phyloP scores from a whole-genome alignment of 441 rosid genomes.

The Melianthus villosus region DNA sequence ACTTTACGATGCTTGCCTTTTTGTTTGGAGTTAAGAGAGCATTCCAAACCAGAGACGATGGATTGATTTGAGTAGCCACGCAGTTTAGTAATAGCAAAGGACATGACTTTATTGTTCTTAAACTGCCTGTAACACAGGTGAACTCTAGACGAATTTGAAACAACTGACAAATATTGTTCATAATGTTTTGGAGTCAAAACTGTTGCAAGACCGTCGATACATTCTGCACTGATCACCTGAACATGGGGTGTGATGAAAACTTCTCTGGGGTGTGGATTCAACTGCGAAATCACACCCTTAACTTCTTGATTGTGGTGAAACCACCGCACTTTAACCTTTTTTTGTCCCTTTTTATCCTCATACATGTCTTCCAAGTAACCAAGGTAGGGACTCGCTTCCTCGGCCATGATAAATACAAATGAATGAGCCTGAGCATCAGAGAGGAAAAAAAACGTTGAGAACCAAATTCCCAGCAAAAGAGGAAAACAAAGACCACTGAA shows the following conservation, averaged over 20 bases:
- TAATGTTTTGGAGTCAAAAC: slow-evolving; percentile 70
- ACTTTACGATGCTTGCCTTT: slow-evolving; percentile 22
- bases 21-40: slow-evolving; percentile 21
- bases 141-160: slow-evolving; percentile 46
- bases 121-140: slow-evolving; percentile 77
- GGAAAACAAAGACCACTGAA: background rate
- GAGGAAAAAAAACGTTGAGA: slow-evolving; percentile 7
- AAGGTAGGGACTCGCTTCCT: slow-evolving; percentile 62
- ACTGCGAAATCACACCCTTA: slow-evolving; percentile 47
- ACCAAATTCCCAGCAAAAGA: background rate
- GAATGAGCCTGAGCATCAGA: slow-evolving; percentile 50
- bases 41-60: slow-evolving; percentile 46
- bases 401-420: slow-evolving; percentile 87
- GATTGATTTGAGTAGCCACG: slow-evolving; percentile 78
- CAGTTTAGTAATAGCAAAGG: slow-evolving; percentile 68
- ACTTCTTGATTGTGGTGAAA: slow-evolving; percentile 85
- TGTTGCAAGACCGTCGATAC: slow-evolving; percentile 79
- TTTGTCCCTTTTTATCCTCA: slow-evolving; percentile 82
- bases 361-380: slow-evolving; percentile 96
- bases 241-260: slow-evolving; percentile 80
- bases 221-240: slow-evolving; percentile 91
- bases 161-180: slow-evolving; percentile 42
- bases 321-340: slow-evolving; percentile 94
- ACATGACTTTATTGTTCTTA: slow-evolving; percentile 58
- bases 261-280: slow-evolving; percentile 76